These are phyloP conservation scores for Cladosporium colombiae DNA, from an alignment of 2,329 filamentous ascomycete genomes.

Conservation along the genomic window DNA sequence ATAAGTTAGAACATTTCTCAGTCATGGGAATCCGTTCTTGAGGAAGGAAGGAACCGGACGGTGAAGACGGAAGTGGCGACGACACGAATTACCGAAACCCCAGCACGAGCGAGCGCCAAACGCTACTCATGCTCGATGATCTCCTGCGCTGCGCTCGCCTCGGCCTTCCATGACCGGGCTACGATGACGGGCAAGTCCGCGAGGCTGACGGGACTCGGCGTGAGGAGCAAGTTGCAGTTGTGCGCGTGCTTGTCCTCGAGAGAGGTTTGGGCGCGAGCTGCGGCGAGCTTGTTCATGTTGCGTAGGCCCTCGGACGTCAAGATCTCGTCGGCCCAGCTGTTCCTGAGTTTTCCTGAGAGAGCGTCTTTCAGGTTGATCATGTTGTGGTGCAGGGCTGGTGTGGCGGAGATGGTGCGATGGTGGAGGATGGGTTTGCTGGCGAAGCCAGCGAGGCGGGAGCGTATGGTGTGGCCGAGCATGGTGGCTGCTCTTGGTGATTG, in stretches of 20 bases:
- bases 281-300: background rate
- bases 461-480: background rate
- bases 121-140: background rate
- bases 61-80: too few relatives aligned
- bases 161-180: background rate
- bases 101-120: background rate
- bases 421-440: background rate
- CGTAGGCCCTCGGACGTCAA: background rate
- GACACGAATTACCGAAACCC: background rate
- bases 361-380: background rate
- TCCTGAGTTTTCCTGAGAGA: background rate
- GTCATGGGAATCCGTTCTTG: background rate
- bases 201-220: too few relatives aligned
- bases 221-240: background rate
- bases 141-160: background rate
- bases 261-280: background rate
- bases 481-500: too few relatives aligned
- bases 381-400: too few relatives aligned
- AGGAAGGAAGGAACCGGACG: too few relatives aligned
- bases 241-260: background rate
- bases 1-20: too few relatives aligned
- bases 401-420: background rate
- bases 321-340: background rate
- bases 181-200: too few relatives aligned
- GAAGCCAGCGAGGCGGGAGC: background rate